Base-by-base conservation (phyloP, 305 asterid species). In the Lippia alba region DNA sequence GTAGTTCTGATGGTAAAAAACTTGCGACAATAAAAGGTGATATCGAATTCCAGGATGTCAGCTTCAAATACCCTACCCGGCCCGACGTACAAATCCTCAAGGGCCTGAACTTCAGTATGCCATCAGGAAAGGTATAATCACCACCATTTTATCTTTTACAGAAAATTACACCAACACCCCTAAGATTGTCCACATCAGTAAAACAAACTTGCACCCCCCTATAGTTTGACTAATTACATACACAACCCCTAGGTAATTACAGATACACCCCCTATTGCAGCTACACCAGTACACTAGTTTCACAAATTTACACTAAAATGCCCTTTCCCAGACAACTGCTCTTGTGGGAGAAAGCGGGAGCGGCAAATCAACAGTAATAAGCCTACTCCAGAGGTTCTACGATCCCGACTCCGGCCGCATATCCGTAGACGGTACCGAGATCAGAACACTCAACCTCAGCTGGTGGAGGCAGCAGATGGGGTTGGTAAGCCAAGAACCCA, bases 301-400 rank as follows among this genome's bases (percentile, higher is more conserved):
- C 41, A 5, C n/a, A 16, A 18, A 10, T 63, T 45, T 55, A 19
- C 6, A 39, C 67, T 3, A 19, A 49, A 9, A 1, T 12, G 1
- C 11, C 39, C 0, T 71, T 33, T n/a, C 53, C 17, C 86, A 89
- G 96, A 89, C 88, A 12, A 76, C 67, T 55, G 91, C 92, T 24
- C 82, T 86, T 3, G 87, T 84, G 0, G 89, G 89, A 56, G 81
- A 82, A 14, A 84, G 87, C 68, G 89, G 89, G 2, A 75, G 87
- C 4, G 89, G 89, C 8, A 84, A 84, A 44, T 84, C 87, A 20
- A 84, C 87, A 0, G 79, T 84, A 17, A 76, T 84, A 55, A 73
- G 82, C 54, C 72, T 82, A 20, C 45, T 82, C 15, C 81, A 82
- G 39, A 70, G 85, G 34, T 84, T 84, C 45, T 84, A 84, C 16